phyloP scores from a whole-genome alignment of 2,329 filamentous ascomycete genomes.

The Cladophialophora chaetospira region DNA sequence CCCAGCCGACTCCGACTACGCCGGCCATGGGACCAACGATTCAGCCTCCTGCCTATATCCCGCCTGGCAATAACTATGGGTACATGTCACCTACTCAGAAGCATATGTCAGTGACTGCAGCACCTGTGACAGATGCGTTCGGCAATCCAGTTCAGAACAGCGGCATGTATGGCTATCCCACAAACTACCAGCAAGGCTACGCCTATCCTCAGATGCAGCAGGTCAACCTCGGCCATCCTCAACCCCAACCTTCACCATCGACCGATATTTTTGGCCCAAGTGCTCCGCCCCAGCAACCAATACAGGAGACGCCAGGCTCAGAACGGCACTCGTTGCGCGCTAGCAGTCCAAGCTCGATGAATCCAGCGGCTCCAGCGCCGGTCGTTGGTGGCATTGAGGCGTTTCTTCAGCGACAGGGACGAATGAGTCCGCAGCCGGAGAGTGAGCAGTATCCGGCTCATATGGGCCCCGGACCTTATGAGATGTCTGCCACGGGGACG shows the following conservation, averaged over 20 bases:
- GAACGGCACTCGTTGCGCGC: constrained; percentile 8
- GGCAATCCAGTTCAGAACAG: constrained; percentile 10
- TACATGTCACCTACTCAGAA: constrained; percentile 19
- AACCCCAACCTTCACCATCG: constrained; percentile 1
- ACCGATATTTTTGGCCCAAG: constrained; percentile 16
- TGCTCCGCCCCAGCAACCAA: neutral
- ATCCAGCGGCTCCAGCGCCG: neutral
- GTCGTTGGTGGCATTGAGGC: constrained; percentile 13
- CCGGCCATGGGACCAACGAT: constrained; percentile 6
- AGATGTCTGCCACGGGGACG: constrained; percentile 13
- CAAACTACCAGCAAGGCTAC: neutral
- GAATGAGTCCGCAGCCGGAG: constrained; percentile 18
- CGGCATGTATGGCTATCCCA: neutral
- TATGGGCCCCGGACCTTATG: neutral
- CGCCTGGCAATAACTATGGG: constrained; percentile 6
- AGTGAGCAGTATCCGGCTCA: constrained; percentile 1
- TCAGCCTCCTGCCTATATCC: constrained; percentile 13
- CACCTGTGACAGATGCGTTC: constrained; percentile 17
- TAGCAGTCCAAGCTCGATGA: constrained; percentile 14
- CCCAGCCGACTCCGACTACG: neutral
- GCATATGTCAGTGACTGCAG: constrained; percentile 11
- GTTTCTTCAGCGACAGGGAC: constrained; percentile 16
- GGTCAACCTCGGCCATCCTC: neutral
- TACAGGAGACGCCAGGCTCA: neutral
- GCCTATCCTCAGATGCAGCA: neutral